These are phyloP conservation scores for Globisporangium cederbergense DNA, from an alignment of 352 stramenopile genomes.

Conservation along the genomic window DNA sequence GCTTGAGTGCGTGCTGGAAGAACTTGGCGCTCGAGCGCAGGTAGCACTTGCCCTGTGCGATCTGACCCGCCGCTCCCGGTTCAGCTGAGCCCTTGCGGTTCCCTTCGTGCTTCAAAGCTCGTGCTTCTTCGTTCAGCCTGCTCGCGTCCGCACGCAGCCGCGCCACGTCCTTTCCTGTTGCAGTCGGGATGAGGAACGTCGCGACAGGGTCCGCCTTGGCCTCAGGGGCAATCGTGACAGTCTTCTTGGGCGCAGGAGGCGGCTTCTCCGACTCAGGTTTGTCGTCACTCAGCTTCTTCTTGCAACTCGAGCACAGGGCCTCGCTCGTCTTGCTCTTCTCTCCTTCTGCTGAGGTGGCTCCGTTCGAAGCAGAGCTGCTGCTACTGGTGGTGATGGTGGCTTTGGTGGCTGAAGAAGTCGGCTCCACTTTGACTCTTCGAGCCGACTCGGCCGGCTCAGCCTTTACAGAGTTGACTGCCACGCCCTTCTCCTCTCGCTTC, in stretches of 20 bases:
- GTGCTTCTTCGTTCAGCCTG: constrained; percentile 62
- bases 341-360: constrained; percentile 6
- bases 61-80: constrained; percentile 33
- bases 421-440: constrained; percentile 2
- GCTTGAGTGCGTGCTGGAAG: constrained; percentile 76
- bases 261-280: constrained; percentile 22
- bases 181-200: constrained; percentile 50
- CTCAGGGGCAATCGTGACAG: constrained; percentile 17
- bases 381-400: constrained; percentile 18
- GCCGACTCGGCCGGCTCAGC: constrained; percentile 1
- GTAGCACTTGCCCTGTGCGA: constrained; percentile 72
- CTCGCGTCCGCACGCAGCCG: constrained; percentile 48
- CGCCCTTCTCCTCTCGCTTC: constrained; percentile 15
- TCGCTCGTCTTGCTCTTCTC: constrained; percentile 14
- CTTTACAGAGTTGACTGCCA: neutral
- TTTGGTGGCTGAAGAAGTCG: constrained; percentile 19
- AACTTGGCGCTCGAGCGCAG: constrained; percentile 79
- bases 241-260: constrained; percentile 24
- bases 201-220: constrained; percentile 12
- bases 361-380: constrained; percentile 22
- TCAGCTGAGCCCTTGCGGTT: constrained; percentile 55
- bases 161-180: constrained; percentile 37
- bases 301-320: constrained; percentile 54
- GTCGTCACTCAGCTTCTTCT: constrained; percentile 54
- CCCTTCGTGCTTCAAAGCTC: constrained; percentile 79